Percentiles rank a stretch among this genome's conserved stretches.
Conservation (phyloP, 2,329 filamentous ascomycete species). For the Zasmidium citrigriseum region DNA sequence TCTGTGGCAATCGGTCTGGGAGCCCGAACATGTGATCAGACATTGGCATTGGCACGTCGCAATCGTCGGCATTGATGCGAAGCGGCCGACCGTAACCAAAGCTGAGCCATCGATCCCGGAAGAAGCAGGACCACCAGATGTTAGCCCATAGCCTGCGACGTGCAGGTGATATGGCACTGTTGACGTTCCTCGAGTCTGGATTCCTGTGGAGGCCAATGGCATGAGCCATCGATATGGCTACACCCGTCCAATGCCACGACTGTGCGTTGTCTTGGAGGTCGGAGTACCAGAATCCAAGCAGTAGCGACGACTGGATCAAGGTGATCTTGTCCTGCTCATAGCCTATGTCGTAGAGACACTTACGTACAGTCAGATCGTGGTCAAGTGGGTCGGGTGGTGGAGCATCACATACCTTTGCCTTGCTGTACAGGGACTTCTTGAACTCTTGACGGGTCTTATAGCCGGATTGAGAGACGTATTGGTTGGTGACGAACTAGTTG, state of each 20-base stretch:
- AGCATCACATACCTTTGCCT: conserved; percentile 4
- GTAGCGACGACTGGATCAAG: conserved; percentile 14
- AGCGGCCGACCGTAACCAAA: conserved; percentile 13
- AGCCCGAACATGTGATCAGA: conserved; percentile 11
- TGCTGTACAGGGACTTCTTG: conserved; percentile 13
- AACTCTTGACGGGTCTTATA: conserved; percentile 10
- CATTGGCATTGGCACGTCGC: conserved; percentile 15
- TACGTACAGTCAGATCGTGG: background rate
- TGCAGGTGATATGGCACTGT: background rate
- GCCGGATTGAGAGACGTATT: conserved; percentile 1
- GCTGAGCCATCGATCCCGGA: conserved; percentile 17
- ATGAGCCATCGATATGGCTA: conserved; percentile 16
- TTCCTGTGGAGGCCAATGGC: conserved; percentile 15
- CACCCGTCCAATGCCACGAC: conserved; percentile 20
- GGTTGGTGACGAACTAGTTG: background rate
- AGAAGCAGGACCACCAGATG: conserved; percentile 20
- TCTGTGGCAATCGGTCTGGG: conserved; percentile 6
- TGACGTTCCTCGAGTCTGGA: conserved; percentile 6
- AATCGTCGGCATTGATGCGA: conserved; percentile 16
- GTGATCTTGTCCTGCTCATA: conserved; percentile 15
- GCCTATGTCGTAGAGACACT: conserved; percentile 15
- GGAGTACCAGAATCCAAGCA: conserved; percentile 15
- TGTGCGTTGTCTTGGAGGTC: conserved; percentile 16
- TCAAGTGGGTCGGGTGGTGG: background rate
- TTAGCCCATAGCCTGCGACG: conserved; percentile 10